Conservation (phyloP, 163 green algal genomes). For the Coccomyxa subellipsoidea region DNA sequence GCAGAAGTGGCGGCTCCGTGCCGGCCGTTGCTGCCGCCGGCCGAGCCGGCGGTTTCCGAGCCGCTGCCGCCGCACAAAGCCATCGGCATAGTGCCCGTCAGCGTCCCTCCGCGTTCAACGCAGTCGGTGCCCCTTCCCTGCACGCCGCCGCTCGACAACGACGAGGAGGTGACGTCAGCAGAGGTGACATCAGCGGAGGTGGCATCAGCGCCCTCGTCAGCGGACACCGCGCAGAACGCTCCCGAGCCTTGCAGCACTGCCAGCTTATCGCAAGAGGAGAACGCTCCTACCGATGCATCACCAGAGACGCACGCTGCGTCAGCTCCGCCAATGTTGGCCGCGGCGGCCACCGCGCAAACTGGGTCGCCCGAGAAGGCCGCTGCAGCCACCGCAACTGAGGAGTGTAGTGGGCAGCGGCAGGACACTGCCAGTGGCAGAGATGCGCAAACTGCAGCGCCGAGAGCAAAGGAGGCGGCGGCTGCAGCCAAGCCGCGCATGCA, state of each 20-base stretch:
- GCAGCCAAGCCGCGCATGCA: no score
- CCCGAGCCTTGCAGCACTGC: not conserved
- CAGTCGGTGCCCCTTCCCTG: not conserved
- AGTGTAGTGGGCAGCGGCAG: no score
- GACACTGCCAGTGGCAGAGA: no score
- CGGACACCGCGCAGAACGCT: no score
- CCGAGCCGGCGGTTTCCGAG: not conserved
- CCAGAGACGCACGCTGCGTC: not conserved
- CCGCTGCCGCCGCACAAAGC: no score
- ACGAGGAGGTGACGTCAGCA: not conserved
- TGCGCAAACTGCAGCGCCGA: no score
- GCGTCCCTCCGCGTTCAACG: not conserved
- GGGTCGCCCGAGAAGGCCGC: no score
- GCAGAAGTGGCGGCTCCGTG: not conserved
- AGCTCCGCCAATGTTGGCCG: not conserved
- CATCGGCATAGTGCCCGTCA: no score
- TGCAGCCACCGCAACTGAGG: no score
- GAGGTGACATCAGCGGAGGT: not conserved
- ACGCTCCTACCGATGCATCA: not conserved
- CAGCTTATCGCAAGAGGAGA: no score
- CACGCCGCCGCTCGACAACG: not conserved
- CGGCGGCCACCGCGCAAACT: not conserved
- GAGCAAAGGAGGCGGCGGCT: no score
- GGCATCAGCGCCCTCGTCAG: not conserved
- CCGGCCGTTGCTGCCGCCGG: no score